Evolutionary conservation across 179 eudicot species (phyloP).

Genomic region (Camellia oleifera): DNA sequence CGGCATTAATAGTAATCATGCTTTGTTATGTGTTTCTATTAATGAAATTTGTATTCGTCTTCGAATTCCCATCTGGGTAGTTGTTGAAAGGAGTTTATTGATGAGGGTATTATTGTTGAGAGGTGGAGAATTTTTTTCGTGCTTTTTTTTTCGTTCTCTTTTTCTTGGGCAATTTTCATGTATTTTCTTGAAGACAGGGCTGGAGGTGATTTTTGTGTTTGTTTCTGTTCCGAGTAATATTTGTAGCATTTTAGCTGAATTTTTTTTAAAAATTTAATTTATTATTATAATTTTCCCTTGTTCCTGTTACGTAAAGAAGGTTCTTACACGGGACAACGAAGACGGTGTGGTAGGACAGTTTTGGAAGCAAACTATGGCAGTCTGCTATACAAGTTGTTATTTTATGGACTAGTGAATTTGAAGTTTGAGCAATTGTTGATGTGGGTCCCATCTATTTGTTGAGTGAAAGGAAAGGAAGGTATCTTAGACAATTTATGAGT

Average conservation of each 20-base stretch:
- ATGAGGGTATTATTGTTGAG: background rate
- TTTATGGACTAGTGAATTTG: background rate
- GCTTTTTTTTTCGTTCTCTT: background rate
- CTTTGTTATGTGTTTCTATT: background rate
- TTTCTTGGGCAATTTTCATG: background rate
- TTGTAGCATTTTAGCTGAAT: background rate
- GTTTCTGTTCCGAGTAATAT: background rate
- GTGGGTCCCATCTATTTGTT: background rate
- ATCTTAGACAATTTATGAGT: background rate
- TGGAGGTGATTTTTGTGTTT: background rate
- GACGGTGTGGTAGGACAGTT: background rate
- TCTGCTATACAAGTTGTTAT: background rate
- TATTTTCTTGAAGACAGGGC: background rate
- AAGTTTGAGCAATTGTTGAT: background rate
- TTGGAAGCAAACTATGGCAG: background rate
- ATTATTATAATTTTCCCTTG: background rate
- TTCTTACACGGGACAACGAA: background rate
- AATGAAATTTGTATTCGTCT: background rate
- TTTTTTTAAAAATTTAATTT: background rate
- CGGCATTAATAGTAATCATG: background rate
- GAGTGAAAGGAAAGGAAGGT: background rate
- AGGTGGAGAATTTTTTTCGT: background rate
- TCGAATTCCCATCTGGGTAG: background rate
- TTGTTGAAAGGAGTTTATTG: background rate
- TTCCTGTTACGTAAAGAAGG: background rate